Percentiles rank a stretch among this genome's conserved stretches.
Conservation (phyloP, 2,329 filamentous ascomycete genomes). For the Microcera coccophila region DNA sequence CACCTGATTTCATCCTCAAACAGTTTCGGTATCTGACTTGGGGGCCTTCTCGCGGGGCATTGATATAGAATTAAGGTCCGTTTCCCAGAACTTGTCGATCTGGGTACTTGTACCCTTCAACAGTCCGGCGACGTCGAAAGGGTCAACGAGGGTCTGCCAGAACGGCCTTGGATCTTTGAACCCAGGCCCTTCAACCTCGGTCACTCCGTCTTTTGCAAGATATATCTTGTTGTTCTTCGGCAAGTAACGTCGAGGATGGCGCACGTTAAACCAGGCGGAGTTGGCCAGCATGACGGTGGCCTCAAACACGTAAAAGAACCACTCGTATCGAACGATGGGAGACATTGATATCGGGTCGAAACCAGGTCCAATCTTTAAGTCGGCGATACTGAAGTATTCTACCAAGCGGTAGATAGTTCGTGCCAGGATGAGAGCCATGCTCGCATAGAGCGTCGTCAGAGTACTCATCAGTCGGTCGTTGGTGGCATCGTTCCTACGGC, state of each 20-base stretch:
- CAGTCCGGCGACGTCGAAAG: constrained; percentile 37
- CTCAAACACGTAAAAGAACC: constrained; percentile 59
- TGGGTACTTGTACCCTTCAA: constrained; percentile 29
- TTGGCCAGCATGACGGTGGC: constrained; percentile 51
- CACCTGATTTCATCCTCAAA: neutral
- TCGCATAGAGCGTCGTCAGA: constrained; percentile 50
- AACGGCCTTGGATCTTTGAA: constrained; percentile 47
- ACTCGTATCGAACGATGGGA: constrained; percentile 52
- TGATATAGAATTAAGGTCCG: neutral
- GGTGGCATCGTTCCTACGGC: constrained; percentile 33
- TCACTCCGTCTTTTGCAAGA: constrained; percentile 46
- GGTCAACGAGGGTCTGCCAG: constrained; percentile 40
- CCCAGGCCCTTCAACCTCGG: constrained; percentile 47
- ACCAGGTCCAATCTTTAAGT: constrained; percentile 36
- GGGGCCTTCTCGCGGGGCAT: neutral
- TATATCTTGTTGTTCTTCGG: constrained; percentile 48
- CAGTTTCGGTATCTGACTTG: neutral
- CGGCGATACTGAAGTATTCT: constrained; percentile 54
- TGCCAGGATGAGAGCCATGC: constrained; percentile 45
- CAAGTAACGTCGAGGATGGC: constrained; percentile 49
- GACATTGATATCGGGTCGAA: constrained; percentile 37
- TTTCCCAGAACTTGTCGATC: constrained; percentile 37
- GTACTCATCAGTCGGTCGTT: constrained; percentile 32
- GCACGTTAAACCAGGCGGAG: constrained; percentile 45
- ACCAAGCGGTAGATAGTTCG: constrained; percentile 56